A percentile compares a stretch with the other conserved stretches of the same genome.
phyloP scores from a whole-genome alignment of 495 filamentous ascomycete genomes.

The Talaromyces liani region DNA sequence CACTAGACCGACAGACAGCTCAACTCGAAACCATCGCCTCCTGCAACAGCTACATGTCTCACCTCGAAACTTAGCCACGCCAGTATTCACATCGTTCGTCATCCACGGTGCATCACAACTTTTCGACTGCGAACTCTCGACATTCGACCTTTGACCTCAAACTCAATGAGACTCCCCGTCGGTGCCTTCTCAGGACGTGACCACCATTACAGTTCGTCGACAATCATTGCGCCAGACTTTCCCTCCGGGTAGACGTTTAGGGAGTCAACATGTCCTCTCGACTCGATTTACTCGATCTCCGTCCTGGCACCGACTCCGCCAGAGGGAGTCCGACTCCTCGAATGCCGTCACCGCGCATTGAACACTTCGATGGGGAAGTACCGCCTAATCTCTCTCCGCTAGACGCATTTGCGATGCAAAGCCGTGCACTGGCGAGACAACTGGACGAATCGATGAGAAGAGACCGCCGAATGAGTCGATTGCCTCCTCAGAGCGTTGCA shows the following conservation, averaged over 20 bases:
- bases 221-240: background rate
- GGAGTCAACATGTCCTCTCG: conserved; percentile 20
- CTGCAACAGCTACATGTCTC: conserved; percentile 4
- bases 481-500: conserved; percentile 75
- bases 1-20: background rate
- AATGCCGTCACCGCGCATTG: conserved; percentile 59
- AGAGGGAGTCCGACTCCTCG: conserved; percentile 16
- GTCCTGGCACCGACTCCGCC: background rate
- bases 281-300: conserved; percentile 3
- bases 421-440: conserved; percentile 77
- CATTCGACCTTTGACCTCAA: background rate
- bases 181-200: background rate
- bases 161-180: background rate
- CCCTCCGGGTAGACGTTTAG: background rate
- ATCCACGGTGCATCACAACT: background rate
- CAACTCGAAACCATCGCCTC: background rate
- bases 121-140: background rate
- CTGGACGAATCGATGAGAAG: conserved; percentile 65
- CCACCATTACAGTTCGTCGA: background rate
- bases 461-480: conserved; percentile 70
- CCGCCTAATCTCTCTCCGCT: conserved; percentile 90
- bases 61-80: background rate
- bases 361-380: conserved; percentile 74
- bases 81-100: no score
- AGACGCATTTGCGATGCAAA: conserved; percentile 88